Evolutionary conservation across 148 eudicot species (phyloP), one percentile per base, ranked within the genome.

Genomic region (Chenopodium formosanum): DNA sequence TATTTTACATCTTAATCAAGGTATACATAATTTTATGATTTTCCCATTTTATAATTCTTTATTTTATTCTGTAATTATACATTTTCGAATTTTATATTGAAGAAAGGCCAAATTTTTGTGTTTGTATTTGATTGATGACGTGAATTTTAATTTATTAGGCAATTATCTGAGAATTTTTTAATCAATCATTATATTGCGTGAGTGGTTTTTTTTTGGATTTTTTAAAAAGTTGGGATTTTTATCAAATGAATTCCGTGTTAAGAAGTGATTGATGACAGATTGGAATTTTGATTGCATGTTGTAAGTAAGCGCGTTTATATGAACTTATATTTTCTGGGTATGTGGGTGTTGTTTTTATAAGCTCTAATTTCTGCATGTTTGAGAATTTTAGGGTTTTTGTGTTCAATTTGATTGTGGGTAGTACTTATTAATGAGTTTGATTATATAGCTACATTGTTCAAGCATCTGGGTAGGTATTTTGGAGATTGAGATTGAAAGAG

Each of bases 231-330:
- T 19, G 22, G 34, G 50, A 53, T 53, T 56, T 74, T 58, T 65
- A 20, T 40, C 2, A 46, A 27, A 68, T 14, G 47, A 27, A 70
- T 76, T 72, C 77, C 44, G 80, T 53, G 79, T 84, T 44, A 22
- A 11, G 63, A 20, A 78, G 52, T 83, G 74, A 53, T 47, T 56
- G 79, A 29, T 79, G 79, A 79, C 74, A 83, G 86, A 58, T 79
- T 46, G 79, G 66, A 75, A 58, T 63, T 67, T 79, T 67, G 71
- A 67, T 83, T 73, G 78, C 79, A 78, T 40, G 44, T 40, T 40
- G 71, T 60, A 78, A 78, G 78, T 73, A 66, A 79, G n/a, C 76
- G 85, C 22, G 82, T 83, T 78, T 69, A 20, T 71, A 34, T 12
- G 14, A 80, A 16, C 40, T 6, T 62, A 29, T 16, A 40, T 11